Conservation (phyloP, 441 rosid species). For the Adansonia gregorii region DNA sequence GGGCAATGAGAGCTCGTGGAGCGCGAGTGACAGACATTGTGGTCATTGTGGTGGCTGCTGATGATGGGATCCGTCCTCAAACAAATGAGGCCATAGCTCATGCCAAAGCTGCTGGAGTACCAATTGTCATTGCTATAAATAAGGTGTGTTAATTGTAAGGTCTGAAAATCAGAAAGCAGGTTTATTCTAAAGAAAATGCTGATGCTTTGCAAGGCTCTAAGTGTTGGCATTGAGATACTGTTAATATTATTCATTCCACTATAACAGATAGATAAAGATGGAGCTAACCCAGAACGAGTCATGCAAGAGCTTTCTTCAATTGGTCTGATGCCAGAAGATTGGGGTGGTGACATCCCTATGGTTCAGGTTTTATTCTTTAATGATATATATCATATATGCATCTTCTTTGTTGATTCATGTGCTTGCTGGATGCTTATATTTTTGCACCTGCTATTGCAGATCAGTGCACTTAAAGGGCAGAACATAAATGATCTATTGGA, state of each 20-base stretch:
- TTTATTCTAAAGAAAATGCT: conserved; percentile 16
- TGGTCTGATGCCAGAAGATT: conserved; percentile 97
- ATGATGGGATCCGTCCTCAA: conserved; percentile 98
- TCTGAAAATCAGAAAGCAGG: conserved; percentile 14
- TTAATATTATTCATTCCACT: conserved; percentile 27
- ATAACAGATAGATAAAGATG: conserved; percentile 90
- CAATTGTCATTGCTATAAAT: conserved; percentile 87
- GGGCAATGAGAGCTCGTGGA: conserved; percentile 99
- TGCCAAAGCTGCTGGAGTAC: conserved; percentile 96
- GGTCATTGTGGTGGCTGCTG: conserved; percentile 96
- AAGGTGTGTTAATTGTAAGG: conserved; percentile 54
- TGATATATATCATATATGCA: conserved; percentile 25
- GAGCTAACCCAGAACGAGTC: conserved; percentile 92
- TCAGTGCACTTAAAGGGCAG: conserved; percentile 95
- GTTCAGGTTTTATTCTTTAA: conserved; percentile 67
- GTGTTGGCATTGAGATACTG: conserved; percentile 21
- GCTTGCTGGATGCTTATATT: conserved; percentile 31
- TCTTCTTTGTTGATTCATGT: conserved; percentile 31
- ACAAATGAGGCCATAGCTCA: conserved; percentile 98
- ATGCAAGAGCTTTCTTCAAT: conserved; percentile 97
- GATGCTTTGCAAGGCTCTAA: conserved; percentile 22
- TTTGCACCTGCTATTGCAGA: conserved; percentile 51
- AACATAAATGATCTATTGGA: conserved; percentile 85
- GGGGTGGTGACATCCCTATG: conserved; percentile 99
- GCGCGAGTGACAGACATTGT: conserved; percentile 96